Base-by-base conservation (phyloP, 1,284 basidiomycete genomes). In the Neotropicomus parvogracilis region DNA sequence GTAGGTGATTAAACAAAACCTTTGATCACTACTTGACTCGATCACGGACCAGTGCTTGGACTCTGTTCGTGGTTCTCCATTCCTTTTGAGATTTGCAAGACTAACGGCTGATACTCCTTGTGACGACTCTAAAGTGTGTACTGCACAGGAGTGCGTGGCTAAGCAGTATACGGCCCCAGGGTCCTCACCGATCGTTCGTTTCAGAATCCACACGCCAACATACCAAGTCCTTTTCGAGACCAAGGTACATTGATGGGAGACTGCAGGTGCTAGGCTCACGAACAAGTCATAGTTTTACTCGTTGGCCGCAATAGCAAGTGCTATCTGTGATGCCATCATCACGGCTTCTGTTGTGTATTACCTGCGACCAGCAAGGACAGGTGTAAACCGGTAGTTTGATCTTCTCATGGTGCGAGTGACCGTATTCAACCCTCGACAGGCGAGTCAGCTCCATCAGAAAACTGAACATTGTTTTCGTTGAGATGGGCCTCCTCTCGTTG, bases 401-500 rank as follows among this genome's bases (percentile, higher is more conserved):
- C 13, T 8, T 7, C 6, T 35, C 11, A 3, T 19, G n/a, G 13
- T 5, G 10, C 3, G 0, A 19, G 20, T 6, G 16, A 6, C 19
- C 12, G 11, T 11, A n/a, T 26, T 1, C 5, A 27, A 26, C 8
- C 8, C 0, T 19, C 29, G 3, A n/a, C n/a, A n/a, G n/a, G n/a
- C n/a, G n/a, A n/a, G n/a, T n/a, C n/a, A n/a, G n/a, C n/a, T n/a
- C n/a, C 9, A 51, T 62, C 29, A 48, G 40, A 21, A 46, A 29
- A 37, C 31, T 65, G 16, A 59, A 51, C 2, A 0, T 20, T 4
- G 21, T 63, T 5, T 59, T 62, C 26, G 40, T 63, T 9, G 49
- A 62, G 35, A 65, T 62, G 63, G 63, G 61, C 2, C 16, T 65
- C 29, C 33, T 61, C 28, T 52, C 57, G 7, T 49, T 48, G 59